A percentile compares a stretch with the other conserved stretches of the same genome.
phyloP scores from a whole-genome alignment of 2,329 filamentous ascomycete genomes.

The Calonectria leucothoes region DNA sequence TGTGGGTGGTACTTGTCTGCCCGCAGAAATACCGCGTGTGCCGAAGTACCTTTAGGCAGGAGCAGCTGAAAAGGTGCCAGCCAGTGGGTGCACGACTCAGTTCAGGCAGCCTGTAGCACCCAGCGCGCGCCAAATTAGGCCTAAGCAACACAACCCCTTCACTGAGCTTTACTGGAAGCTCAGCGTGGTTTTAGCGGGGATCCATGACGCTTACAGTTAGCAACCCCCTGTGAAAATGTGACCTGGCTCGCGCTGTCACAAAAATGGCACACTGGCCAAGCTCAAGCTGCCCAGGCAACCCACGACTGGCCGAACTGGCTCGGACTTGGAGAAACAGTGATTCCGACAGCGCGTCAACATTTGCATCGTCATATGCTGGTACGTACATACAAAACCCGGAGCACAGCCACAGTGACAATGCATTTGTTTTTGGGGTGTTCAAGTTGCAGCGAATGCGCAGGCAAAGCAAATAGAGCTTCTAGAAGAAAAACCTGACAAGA shows the following conservation, averaged over 20 bases:
- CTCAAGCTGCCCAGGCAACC: conserved; percentile 17
- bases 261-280: background rate
- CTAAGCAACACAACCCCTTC: background rate
- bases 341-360: background rate
- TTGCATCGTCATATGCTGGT: background rate
- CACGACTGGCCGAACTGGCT: background rate
- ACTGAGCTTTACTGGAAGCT: conserved; percentile 4
- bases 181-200: conserved; percentile 7
- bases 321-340: conserved; percentile 3
- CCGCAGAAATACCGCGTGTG: background rate
- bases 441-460: background rate
- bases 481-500: background rate
- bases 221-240: background rate
- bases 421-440: background rate
- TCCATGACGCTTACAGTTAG: conserved; percentile 21
- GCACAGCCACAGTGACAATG: background rate
- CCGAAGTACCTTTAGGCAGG: background rate
- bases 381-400: too few relatives aligned
- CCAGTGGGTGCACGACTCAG: conserved; percentile 15
- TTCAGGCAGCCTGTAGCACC: conserved; percentile 11
- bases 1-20: background rate
- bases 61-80: background rate
- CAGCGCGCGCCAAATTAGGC: conserved; percentile 20
- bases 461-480: background rate
- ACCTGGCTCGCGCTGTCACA: background rate